These are phyloP conservation scores for Mycosphaerella arachidis DNA, from an alignment of 2,329 filamentous ascomycete genomes.

Conservation along the genomic window DNA sequence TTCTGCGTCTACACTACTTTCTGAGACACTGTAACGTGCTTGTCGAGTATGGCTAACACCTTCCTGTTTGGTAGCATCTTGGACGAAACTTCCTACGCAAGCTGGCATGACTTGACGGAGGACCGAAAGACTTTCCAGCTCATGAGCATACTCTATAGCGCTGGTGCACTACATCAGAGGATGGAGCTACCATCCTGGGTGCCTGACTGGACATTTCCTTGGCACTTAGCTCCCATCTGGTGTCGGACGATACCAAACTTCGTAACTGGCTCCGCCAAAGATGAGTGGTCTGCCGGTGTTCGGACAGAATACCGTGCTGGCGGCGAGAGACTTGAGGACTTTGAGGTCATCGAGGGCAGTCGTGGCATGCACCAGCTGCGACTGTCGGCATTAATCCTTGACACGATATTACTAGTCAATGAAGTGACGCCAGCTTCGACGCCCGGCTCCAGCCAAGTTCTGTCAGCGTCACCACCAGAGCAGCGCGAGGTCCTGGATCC, in stretches of 20 bases:
- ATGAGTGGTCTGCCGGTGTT: conserved; percentile 26
- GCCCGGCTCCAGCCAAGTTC: conserved; percentile 14
- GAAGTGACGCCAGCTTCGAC: conserved; percentile 26
- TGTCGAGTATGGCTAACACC: no score
- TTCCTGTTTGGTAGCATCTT: conserved; percentile 10
- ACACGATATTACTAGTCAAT: conserved; percentile 21
- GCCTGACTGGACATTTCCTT: conserved; percentile 30
- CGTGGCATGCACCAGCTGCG: conserved; percentile 16
- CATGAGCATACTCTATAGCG: conserved; percentile 31
- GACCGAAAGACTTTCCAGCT: conserved; percentile 24
- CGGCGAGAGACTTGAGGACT: conserved; percentile 21
- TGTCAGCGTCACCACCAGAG: conserved; percentile 10
- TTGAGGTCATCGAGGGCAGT: conserved; percentile 24
- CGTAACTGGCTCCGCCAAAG: conserved; percentile 12
- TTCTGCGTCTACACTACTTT: no score
- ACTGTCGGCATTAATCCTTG: conserved; percentile 26
- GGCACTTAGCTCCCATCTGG: conserved; percentile 30
- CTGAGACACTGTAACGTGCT: no score
- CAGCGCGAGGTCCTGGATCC: conserved; percentile 8
- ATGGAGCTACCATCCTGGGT: conserved; percentile 32
- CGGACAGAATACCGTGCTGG: conserved; percentile 27
- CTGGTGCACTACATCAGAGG: conserved; percentile 29
- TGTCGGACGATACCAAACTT: conserved; percentile 25
- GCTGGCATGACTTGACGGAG: conserved; percentile 23
- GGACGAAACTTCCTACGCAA: conserved; percentile 23